Conservation (phyloP, 2,329 filamentous ascomycete genomes). For the Talaromyces sp. region DNA sequence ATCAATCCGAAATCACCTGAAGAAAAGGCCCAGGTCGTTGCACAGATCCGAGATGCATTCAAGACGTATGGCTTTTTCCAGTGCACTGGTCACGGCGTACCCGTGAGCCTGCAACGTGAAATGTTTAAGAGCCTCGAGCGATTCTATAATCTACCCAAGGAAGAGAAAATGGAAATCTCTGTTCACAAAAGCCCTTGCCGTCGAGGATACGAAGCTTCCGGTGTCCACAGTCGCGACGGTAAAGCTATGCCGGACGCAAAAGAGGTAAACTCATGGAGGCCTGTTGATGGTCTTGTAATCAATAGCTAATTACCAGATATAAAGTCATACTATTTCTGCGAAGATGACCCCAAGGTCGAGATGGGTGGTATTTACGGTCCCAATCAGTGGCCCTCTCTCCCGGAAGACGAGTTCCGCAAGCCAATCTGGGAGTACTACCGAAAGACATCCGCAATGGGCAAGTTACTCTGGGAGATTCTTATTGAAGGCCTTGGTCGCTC, state of each 20-base stretch:
- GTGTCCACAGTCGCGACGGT: slow-evolving; percentile 19
- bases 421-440: slow-evolving; percentile 26
- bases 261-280: slow-evolving; percentile 19
- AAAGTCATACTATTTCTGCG: background rate
- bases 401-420: slow-evolving; percentile 28
- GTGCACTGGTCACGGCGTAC: slow-evolving; percentile 47
- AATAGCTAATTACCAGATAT: background rate
- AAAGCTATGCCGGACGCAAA: slow-evolving; percentile 27
- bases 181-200: slow-evolving; percentile 24
- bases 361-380: slow-evolving; percentile 23
- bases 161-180: slow-evolving; percentile 24
- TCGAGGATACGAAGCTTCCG: slow-evolving; percentile 28
- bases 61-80: slow-evolving; percentile 52
- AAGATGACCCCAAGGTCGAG: background rate
- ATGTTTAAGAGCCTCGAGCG: slow-evolving; percentile 41
- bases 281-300: background rate
- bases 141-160: slow-evolving; percentile 46
- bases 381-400: slow-evolving; percentile 32
- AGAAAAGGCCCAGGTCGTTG: slow-evolving; percentile 23
- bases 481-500: background rate
- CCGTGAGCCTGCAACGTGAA: slow-evolving; percentile 37
- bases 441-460: slow-evolving; percentile 13
- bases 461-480: background rate
- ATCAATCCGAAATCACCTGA: slow-evolving; percentile 13
- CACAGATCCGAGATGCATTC: slow-evolving; percentile 42